Conservation (phyloP, 257 asterid species). For the Gynochthodes officinalis region DNA sequence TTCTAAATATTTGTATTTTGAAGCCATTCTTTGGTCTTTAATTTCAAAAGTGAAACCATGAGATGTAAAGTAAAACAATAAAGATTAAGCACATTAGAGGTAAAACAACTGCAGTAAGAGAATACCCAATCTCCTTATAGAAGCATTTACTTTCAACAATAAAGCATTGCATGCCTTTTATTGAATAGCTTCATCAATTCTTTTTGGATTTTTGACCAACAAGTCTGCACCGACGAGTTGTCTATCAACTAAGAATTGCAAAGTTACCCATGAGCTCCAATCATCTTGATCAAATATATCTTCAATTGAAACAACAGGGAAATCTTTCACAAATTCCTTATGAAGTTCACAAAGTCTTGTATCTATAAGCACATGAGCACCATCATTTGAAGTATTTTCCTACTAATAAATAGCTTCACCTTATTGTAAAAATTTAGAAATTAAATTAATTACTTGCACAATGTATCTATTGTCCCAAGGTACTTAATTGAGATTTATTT, state of each 20-base stretch:
- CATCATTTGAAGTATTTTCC: no score
- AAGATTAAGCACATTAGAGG: not conserved
- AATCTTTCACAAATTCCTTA: slow-evolving; percentile 76
- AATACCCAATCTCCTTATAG: not conserved
- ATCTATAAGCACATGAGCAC: slow-evolving; percentile 79
- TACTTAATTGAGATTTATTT: no score
- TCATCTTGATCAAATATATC: slow-evolving; percentile 99
- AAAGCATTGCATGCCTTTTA: slow-evolving; percentile 96
- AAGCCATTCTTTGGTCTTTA: not conserved
- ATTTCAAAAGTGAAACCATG: not conserved
- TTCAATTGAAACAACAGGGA: slow-evolving; percentile 95
- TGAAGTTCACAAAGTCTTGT: slow-evolving; percentile 73
- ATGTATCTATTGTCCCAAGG: no score
- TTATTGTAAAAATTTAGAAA: no score
- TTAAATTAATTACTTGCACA: no score
- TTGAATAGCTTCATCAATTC: slow-evolving; percentile 81
- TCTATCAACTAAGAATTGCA: slow-evolving; percentile 76
- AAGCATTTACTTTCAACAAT: slow-evolving; percentile 62
- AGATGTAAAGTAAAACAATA: not conserved
- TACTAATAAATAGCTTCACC: no score
- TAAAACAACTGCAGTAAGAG: not conserved
- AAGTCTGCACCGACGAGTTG: slow-evolving; percentile 95
- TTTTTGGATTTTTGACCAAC: slow-evolving; percentile 91
- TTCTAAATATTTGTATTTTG: no score
- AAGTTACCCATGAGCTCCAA: slow-evolving; percentile 89